Percentiles rank a stretch among this genome's conserved stretches.
Conservation (phyloP, 352 stramenopile genomes). For the Elongisporangium undulatum region DNA sequence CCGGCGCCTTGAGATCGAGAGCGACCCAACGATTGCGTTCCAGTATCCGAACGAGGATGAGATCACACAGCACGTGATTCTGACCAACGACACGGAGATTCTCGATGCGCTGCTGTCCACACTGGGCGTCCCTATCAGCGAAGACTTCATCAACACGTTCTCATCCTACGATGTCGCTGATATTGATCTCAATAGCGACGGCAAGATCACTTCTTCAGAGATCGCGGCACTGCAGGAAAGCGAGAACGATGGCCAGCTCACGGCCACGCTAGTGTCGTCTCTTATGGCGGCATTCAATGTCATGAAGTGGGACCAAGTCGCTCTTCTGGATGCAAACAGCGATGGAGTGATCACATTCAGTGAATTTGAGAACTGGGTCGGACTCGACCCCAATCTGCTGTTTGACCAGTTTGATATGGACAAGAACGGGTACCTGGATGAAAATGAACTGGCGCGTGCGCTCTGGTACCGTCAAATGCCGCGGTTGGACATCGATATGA, state of each 20-base stretch:
- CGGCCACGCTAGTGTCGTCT: constrained; percentile 22
- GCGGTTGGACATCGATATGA: constrained; percentile 53
- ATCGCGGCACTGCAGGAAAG: constrained; percentile 27
- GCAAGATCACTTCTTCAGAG: constrained; percentile 69
- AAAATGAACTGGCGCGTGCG: constrained; percentile 69
- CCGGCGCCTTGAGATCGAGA: constrained; percentile 38
- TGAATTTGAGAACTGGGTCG: constrained; percentile 72
- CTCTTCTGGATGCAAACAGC: constrained; percentile 38
- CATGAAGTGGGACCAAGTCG: constrained; percentile 56
- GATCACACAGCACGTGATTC: constrained; percentile 26
- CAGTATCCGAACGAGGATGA: constrained; percentile 61
- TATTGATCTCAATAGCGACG: constrained; percentile 57
- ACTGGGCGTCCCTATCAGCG: constrained; percentile 59
- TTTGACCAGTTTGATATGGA: constrained; percentile 83
- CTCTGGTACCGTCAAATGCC: constrained; percentile 73
- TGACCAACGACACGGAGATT: constrained; percentile 46
- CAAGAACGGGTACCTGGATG: constrained; percentile 81
- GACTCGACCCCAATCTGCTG: constrained; percentile 64
- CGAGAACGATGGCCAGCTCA: constrained; percentile 31
- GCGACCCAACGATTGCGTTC: constrained; percentile 24
- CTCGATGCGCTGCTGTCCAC: constrained; percentile 59
- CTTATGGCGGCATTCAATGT: constrained; percentile 51
- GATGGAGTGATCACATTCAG: constrained; percentile 56
- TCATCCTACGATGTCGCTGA: constrained; percentile 70
- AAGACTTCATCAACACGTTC: constrained; percentile 51